These are phyloP conservation scores for Trametes polyzona DNA, from an alignment of 1,284 basidiomycete species.

Conservation along the genomic window DNA sequence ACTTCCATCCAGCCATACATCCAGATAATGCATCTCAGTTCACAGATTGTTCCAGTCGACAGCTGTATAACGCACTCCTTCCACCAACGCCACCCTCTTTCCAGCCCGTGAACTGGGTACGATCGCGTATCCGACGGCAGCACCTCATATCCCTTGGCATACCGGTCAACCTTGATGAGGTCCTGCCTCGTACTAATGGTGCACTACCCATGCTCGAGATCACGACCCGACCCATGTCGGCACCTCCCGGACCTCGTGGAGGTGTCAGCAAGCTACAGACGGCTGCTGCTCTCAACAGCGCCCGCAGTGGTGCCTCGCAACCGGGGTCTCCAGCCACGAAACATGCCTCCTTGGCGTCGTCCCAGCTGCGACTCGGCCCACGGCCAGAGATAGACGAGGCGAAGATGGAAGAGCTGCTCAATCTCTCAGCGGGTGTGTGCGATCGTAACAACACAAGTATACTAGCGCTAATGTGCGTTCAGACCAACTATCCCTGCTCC, in stretches of 20 bases:
- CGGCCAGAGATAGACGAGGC: slow-evolving; percentile 72
- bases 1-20: slow-evolving; percentile 29
- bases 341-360: slow-evolving; percentile 35
- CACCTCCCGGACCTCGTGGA: slow-evolving; percentile 65
- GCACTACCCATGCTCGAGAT: slow-evolving; percentile 83
- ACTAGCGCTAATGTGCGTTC: not conserved
- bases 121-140: slow-evolving; percentile 85
- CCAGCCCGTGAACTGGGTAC: slow-evolving; percentile 88
- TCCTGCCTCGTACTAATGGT: slow-evolving; percentile 73
- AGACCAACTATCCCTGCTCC: slow-evolving; percentile 76
- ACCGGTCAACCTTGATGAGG: slow-evolving; percentile 92
- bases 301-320: slow-evolving; percentile 49
- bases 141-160: slow-evolving; percentile 90
- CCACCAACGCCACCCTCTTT: slow-evolving; percentile 64
- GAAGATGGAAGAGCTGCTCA: slow-evolving; percentile 68
- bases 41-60: slow-evolving; percentile 59
- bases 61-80: slow-evolving; percentile 71
- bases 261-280: slow-evolving; percentile 38
- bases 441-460: not conserved
- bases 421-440: slow-evolving; percentile 66
- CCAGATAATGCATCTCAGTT: slow-evolving; percentile 27
- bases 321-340: slow-evolving; percentile 59
- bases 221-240: slow-evolving; percentile 79
- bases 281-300: slow-evolving; percentile 43
- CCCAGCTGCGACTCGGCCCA: slow-evolving; percentile 68